Evolutionary conservation across 768 basidiomycete genomes (phyloP).

Genomic region (Phaeotremella skinneri): DNA sequence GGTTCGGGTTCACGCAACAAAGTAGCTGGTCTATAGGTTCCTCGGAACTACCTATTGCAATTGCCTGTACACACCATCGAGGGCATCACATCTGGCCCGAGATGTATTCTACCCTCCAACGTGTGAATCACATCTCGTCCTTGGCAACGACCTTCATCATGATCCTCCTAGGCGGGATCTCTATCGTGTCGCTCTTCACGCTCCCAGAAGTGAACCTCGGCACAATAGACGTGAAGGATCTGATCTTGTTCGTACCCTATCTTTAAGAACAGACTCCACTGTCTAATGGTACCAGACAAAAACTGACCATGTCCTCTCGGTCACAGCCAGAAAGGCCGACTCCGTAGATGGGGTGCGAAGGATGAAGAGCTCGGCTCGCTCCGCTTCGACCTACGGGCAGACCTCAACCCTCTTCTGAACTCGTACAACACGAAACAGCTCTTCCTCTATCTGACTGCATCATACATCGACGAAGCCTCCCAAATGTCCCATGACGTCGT

Average conservation of each 20-base stretch:
- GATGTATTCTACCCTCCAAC: slow-evolving; percentile 43
- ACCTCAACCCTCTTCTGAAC: slow-evolving; percentile 40
- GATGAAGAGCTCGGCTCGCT: slow-evolving; percentile 44
- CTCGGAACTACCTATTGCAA: not conserved
- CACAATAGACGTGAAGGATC: slow-evolving; percentile 39
- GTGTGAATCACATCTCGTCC: slow-evolving; percentile 41
- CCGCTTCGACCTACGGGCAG: slow-evolving; percentile 42
- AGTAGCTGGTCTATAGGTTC: not conserved
- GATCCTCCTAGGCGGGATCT: slow-evolving; percentile 41
- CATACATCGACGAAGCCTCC: slow-evolving; percentile 25
- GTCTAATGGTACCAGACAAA: not conserved
- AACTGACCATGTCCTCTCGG: not conserved
- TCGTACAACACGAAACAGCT: slow-evolving; percentile 48
- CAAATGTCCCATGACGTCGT: slow-evolving; percentile 38
- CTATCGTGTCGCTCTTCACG: slow-evolving; percentile 36
- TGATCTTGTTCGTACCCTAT: slow-evolving; percentile 33
- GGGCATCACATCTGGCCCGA: slow-evolving; percentile 8
- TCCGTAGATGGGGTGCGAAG: slow-evolving; percentile 37
- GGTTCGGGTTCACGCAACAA: not conserved
- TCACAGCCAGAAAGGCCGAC: slow-evolving; percentile 35
- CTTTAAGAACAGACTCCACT: not conserved
- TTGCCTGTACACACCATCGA: not conserved
- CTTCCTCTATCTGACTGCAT: slow-evolving; percentile 42
- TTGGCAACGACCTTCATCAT: slow-evolving; percentile 44
- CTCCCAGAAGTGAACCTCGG: slow-evolving; percentile 36